These are phyloP conservation scores for Colletotrichum sp. DNA, from an alignment of 2,329 filamentous ascomycete species.

Conservation along the genomic window DNA sequence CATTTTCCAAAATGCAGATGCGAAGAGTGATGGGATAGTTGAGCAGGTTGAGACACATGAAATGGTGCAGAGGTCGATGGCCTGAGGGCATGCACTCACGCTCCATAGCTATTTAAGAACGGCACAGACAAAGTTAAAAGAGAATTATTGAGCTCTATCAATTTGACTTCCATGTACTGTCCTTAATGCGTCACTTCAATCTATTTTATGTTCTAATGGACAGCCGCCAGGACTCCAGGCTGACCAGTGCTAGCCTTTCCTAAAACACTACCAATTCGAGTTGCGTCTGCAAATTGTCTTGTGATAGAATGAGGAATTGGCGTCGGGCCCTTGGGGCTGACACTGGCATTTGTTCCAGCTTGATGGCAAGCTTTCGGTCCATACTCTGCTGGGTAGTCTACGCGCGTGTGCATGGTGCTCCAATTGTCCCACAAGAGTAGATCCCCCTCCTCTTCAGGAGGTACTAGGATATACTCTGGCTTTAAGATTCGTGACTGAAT, in stretches of 20 bases:
- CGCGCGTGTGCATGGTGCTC: constrained; percentile 44
- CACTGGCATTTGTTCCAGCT: neutral
- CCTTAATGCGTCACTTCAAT: neutral
- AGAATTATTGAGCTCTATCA: neutral
- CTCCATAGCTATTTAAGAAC: neutral
- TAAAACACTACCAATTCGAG: neutral
- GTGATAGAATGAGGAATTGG: neutral
- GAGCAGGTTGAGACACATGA: neutral
- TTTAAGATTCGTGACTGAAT: constrained; percentile 43
- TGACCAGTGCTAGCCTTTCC: neutral
- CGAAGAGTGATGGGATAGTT: neutral
- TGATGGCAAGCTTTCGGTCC: neutral
- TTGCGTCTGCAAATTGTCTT: neutral
- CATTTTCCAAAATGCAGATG: neutral
- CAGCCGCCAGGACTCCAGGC: neutral
- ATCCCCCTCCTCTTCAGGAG: constrained; percentile 45
- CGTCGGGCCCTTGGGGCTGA: neutral
- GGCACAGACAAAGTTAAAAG: neutral
- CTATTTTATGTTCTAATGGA: neutral
- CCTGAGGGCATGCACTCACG: neutral
- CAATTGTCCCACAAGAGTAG: constrained; percentile 50
- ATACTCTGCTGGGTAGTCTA: constrained; percentile 41
- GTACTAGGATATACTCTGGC: constrained; percentile 47
- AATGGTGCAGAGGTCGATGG: neutral
- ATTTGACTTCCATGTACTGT: neutral